Conservation (phyloP, 1,284 basidiomycete species). For the Pseudozyma sp. region DNA sequence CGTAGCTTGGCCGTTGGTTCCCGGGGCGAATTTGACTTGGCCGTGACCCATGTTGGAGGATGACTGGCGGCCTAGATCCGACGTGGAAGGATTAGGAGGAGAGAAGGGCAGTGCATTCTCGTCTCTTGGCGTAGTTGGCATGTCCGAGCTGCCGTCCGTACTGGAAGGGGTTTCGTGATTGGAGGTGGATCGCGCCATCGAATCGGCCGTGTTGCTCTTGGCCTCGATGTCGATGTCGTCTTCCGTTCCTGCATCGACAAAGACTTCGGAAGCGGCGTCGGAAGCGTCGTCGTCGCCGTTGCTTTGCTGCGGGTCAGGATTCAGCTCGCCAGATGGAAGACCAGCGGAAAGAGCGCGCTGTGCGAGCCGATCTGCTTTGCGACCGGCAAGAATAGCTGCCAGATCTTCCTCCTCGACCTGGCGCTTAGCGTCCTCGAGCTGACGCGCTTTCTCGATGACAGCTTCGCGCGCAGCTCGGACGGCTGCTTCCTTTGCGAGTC, state of each 20-base stretch:
- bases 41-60: constrained; percentile 25
- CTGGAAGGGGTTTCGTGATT: constrained; percentile 38
- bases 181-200: constrained; percentile 32
- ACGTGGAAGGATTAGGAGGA: constrained; percentile 4
- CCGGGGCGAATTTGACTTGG: constrained; percentile 35
- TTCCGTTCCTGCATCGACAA: constrained; percentile 35
- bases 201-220: constrained; percentile 26
- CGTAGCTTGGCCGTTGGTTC: constrained; percentile 21
- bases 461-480: constrained; percentile 36
- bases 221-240: constrained; percentile 24
- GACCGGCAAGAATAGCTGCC: constrained; percentile 37
- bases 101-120: constrained; percentile 25
- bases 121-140: constrained; percentile 44
- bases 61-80: constrained; percentile 15
- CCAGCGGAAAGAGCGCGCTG: constrained; percentile 35
- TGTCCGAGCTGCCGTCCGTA: constrained; percentile 48
- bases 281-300: constrained; percentile 24
- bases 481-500: constrained; percentile 33
- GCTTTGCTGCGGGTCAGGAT: constrained; percentile 26
- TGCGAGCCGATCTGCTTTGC: constrained; percentile 30
- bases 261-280: constrained; percentile 33
- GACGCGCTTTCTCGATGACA: constrained; percentile 34
- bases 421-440: constrained; percentile 45
- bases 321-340: constrained; percentile 27
- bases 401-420: constrained; percentile 48